Evolutionary conservation across 1,139 yeast species (phyloP).

Genomic region (Diutina siamensis): DNA sequence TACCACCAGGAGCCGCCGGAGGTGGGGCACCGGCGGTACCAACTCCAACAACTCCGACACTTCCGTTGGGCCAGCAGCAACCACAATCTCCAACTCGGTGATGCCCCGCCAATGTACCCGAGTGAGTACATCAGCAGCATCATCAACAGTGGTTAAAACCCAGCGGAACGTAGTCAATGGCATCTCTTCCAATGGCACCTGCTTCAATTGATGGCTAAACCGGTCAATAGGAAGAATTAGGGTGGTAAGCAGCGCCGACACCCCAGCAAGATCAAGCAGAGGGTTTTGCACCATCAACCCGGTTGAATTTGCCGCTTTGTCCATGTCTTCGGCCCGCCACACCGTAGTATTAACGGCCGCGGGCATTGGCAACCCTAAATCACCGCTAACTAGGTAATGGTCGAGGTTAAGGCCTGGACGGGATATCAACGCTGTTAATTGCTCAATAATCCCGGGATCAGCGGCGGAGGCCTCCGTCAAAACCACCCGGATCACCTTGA

Average conservation of each 20-base stretch:
- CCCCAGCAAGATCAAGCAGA: neutral
- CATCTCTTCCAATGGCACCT: neutral
- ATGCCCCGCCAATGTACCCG: neutral
- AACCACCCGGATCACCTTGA: neutral
- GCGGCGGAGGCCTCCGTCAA: neutral
- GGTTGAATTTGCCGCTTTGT: neutral
- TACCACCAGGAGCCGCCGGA: neutral
- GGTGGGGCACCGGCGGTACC: neutral
- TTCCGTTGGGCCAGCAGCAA: neutral
- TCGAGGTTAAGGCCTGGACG: too few relatives aligned
- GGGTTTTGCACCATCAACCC: neutral
- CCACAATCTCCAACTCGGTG: neutral
- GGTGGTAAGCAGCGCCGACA: neutral
- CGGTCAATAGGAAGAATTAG: neutral
- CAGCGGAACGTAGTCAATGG: neutral
- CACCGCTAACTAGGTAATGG: too few relatives aligned
- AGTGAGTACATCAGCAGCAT: neutral
- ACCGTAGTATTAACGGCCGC: too few relatives aligned
- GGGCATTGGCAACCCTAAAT: too few relatives aligned
- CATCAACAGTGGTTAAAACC: neutral
- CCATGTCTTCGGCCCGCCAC: too few relatives aligned
- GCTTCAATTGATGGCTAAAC: neutral
- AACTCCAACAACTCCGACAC: slow-evolving; percentile 1
- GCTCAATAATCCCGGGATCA: too few relatives aligned
- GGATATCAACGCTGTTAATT: too few relatives aligned